A percentile compares a stretch with the other conserved stretches of the same genome.
phyloP scores from a whole-genome alignment of 257 asterid species.

The Penstemon barbatus region DNA sequence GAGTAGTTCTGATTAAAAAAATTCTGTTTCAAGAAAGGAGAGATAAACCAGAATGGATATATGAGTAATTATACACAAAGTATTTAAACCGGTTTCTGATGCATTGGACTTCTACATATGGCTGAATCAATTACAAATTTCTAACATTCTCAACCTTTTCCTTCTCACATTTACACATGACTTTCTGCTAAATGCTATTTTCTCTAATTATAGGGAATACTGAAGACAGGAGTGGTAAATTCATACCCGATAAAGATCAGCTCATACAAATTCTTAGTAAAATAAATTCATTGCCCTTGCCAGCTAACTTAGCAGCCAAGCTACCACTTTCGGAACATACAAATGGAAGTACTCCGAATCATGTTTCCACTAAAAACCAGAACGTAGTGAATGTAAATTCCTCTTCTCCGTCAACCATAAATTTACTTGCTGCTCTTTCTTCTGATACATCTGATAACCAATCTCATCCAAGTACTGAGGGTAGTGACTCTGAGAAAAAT shows the following conservation, averaged over 20 bases:
- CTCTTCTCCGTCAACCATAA: slow-evolving; percentile 62
- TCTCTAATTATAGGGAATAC: slow-evolving; percentile 45
- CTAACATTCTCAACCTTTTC: neutral
- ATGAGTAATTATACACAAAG: too few species aligned
- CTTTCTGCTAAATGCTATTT: slow-evolving; percentile 21
- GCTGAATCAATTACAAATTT: too few species aligned
- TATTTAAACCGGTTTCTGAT: too few species aligned
- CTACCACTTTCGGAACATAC: slow-evolving; percentile 36
- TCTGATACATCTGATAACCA: slow-evolving; percentile 43
- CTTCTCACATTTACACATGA: neutral
- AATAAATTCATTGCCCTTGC: slow-evolving; percentile 66
- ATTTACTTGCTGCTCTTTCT: slow-evolving; percentile 69
- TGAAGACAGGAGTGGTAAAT: slow-evolving; percentile 41
- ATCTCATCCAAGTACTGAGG: slow-evolving; percentile 56
- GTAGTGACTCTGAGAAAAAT: slow-evolving; percentile 69
- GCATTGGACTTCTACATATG: too few species aligned
- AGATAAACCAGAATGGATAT: too few species aligned
- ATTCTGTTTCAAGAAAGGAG: too few species aligned
- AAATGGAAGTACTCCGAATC: slow-evolving; percentile 35
- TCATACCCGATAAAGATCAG: slow-evolving; percentile 55
- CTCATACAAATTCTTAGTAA: slow-evolving; percentile 63
- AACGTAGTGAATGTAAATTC: slow-evolving; percentile 35
- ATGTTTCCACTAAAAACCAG: slow-evolving; percentile 38
- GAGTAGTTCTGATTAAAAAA: too few species aligned
- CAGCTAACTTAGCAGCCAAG: slow-evolving; percentile 46